Evolutionary conservation across 2,329 filamentous ascomycete genomes (phyloP).

Genomic region (Arthrobotrys musiformis): DNA sequence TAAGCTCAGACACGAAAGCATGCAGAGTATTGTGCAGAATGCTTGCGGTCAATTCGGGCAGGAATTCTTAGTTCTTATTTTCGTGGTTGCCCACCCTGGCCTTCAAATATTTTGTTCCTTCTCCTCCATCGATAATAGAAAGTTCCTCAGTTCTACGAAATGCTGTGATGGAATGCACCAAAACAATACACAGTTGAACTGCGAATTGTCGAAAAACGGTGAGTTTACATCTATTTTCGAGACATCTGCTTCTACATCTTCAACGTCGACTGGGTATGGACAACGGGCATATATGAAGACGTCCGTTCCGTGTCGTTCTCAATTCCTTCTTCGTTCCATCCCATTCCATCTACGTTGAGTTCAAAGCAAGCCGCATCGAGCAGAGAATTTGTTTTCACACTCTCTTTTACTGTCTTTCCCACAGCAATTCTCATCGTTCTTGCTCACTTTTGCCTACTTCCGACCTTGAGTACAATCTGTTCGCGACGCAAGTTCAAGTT

Average conservation of each 20-base stretch:
- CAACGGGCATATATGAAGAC: constrained; percentile 52
- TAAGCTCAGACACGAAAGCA: constrained; percentile 56
- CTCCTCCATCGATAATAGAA: constrained; percentile 55
- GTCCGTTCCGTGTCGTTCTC: constrained; percentile 51
- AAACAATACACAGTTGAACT: constrained; percentile 51
- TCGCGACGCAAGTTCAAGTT: constrained; percentile 40
- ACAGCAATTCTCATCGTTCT: constrained; percentile 35
- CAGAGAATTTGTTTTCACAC: constrained; percentile 56
- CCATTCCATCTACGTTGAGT: constrained; percentile 56
- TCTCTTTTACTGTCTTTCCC: constrained; percentile 51
- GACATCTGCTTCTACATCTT: constrained; percentile 20
- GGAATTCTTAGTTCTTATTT: constrained; percentile 55
- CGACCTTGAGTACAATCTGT: constrained; percentile 43
- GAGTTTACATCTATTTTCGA: constrained; percentile 49
- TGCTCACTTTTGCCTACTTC: constrained; percentile 50
- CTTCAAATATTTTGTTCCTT: constrained; percentile 55
- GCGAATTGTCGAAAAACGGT: constrained; percentile 44
- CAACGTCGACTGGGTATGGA: constrained; percentile 28
- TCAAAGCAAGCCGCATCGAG: constrained; percentile 55
- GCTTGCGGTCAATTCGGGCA: constrained; percentile 38
- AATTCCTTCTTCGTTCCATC: constrained; percentile 55
- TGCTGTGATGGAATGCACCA: constrained; percentile 56
- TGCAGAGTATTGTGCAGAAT: constrained; percentile 56
- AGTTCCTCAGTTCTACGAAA: constrained; percentile 56
- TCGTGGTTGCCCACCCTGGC: constrained; percentile 52